Evolutionary conservation across 2,329 filamentous ascomycete species (phyloP).

Genomic region (Ophiostoma sp.): DNA sequence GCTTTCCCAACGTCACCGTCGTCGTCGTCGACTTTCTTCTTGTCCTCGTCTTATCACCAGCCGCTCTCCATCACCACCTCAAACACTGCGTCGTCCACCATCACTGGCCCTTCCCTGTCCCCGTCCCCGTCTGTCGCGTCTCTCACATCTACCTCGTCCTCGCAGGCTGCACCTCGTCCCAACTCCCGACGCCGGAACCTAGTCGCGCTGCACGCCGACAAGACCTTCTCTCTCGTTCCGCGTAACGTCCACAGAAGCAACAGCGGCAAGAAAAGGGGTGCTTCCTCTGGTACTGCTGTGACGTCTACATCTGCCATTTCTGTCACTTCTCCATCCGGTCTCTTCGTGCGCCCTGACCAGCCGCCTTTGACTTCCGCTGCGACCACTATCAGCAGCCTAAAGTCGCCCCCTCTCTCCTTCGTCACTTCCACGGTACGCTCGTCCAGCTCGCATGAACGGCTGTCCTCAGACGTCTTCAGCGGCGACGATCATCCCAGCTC

Average conservation of each 20-base stretch:
- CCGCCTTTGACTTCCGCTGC: conserved; percentile 28
- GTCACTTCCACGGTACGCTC: conserved; percentile 41
- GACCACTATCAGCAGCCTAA: conserved; percentile 36
- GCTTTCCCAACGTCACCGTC: conserved; percentile 13
- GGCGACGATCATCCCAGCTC: conserved; percentile 49
- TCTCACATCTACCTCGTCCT: conserved; percentile 30
- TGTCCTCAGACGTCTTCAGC: conserved; percentile 50
- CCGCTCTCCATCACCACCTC: conserved; percentile 19
- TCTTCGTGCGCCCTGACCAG: conserved; percentile 27
- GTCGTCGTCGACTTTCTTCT: conserved; percentile 19
- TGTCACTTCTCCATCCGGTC: conserved; percentile 22
- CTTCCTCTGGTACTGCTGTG: neutral
- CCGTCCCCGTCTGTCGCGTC: conserved; percentile 26
- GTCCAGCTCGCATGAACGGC: conserved; percentile 52
- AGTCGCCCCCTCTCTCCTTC: conserved; percentile 47
- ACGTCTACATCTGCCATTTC: conserved; percentile 25
- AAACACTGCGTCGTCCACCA: conserved; percentile 24
- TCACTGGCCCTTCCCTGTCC: conserved; percentile 26
- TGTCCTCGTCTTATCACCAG: conserved; percentile 16
- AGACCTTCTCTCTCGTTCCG: conserved; percentile 57
- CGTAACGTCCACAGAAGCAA: conserved; percentile 28
- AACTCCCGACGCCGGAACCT: conserved; percentile 46
- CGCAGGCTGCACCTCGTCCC: conserved; percentile 35
- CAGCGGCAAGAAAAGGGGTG: neutral
- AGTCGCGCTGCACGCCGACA: conserved; percentile 56